A percentile compares a stretch with the other conserved stretches of the same genome.
phyloP scores from a whole-genome alignment of 139 green algal genomes.

The Chlamydomonas sphaeroides region DNA sequence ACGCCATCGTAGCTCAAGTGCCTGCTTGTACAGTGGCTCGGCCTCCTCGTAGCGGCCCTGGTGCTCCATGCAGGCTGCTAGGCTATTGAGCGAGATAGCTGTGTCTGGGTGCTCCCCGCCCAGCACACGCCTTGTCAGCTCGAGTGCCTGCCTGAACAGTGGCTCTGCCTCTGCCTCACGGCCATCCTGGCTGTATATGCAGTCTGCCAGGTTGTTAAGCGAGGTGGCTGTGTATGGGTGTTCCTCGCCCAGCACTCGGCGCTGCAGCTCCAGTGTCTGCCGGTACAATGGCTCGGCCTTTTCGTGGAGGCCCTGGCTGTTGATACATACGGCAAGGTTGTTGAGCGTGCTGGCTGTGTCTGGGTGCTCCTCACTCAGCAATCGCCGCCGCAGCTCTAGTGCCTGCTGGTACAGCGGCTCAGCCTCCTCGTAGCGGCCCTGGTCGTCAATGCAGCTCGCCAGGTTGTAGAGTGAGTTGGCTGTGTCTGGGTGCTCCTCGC shows the following conservation, averaged over 20 bases:
- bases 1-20: background rate
- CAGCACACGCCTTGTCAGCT: background rate
- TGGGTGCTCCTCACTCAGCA: conserved; percentile 15
- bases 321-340: conserved; percentile 9
- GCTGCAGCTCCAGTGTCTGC: conserved; percentile 2
- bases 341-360: background rate
- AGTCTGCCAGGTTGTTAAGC: conserved; percentile 9
- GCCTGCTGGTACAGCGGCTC: background rate
- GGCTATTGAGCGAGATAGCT: background rate
- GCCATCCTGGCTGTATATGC: background rate
- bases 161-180: background rate
- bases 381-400: background rate
- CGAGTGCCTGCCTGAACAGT: background rate
- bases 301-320: background rate
- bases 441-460: background rate
- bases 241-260: conserved; percentile 3
- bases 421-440: background rate
- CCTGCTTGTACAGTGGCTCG: background rate
- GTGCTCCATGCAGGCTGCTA: background rate
- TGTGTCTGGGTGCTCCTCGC: conserved; percentile 29
- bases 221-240: conserved; percentile 18
- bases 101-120: conserved; percentile 11
- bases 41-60: background rate
- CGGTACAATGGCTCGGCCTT: conserved; percentile 16
- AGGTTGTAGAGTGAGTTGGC: background rate